Evolutionary conservation across 805 yeast species (phyloP).

Genomic region (Cephaloascus albidus): DNA sequence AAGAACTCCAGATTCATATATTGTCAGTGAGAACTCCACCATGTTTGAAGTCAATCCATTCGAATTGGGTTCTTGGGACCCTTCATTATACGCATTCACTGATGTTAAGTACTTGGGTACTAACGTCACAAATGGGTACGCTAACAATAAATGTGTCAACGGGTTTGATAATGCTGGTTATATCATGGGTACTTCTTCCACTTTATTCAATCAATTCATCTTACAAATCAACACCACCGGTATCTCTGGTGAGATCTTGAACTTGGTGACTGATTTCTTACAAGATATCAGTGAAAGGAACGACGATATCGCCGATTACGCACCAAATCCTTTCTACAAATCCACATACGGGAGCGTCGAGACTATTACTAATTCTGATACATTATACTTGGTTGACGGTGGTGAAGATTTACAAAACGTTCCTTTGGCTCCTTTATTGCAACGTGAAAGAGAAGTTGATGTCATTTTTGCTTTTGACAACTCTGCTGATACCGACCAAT

Average conservation of each 20-base stretch:
- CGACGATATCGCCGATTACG: conserved; percentile 20
- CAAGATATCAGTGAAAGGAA: conserved; percentile 14
- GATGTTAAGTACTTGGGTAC: conserved; percentile 28
- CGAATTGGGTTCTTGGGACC: conserved; percentile 32
- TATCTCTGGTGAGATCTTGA: conserved; percentile 33
- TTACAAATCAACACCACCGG: conserved; percentile 29
- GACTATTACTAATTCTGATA: conserved; percentile 20
- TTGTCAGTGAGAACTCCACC: conserved; percentile 24
- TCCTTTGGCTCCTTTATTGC: conserved; percentile 26
- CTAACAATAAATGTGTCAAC: conserved; percentile 11
- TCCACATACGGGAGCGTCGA: conserved; percentile 10
- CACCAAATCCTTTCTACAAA: conserved; percentile 27
- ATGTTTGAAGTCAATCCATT: conserved; percentile 30
- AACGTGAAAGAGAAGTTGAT: conserved; percentile 20
- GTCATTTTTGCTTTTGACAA: conserved; percentile 26
- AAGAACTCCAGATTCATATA: conserved; percentile 20
- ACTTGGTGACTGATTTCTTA: conserved; percentile 25
- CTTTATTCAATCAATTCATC: conserved; percentile 23
- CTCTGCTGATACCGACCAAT: conserved; percentile 19
- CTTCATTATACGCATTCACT: conserved; percentile 25
- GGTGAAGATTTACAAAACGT: conserved; percentile 30
- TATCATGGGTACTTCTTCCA: conserved; percentile 27
- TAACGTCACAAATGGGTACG: conserved; percentile 17
- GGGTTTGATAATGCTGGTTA: conserved; percentile 32
- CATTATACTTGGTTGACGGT: conserved; percentile 27